Percentiles rank a stretch among this genome's conserved stretches.
Conservation (phyloP, 116 monocot genomes). For the Iris pallida region DNA sequence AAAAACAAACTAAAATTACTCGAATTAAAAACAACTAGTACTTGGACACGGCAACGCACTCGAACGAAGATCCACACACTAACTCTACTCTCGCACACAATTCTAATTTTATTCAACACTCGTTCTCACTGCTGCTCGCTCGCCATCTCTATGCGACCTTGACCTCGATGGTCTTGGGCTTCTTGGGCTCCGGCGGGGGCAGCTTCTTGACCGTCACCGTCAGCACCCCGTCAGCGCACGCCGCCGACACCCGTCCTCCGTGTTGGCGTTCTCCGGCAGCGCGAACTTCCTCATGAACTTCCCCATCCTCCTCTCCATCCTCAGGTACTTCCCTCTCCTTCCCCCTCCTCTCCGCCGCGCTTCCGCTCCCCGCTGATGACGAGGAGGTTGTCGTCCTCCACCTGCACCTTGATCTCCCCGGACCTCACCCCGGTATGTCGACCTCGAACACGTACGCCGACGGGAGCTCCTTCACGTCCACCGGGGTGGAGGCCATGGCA, state of each 20-base stretch:
- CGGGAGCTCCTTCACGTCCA: conserved; percentile 56
- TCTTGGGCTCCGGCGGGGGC: conserved; percentile 12
- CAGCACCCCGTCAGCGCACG: conserved; percentile 25
- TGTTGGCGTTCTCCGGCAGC: conserved; percentile 28
- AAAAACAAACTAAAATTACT: too few relatives aligned
- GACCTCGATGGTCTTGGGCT: conserved; percentile 12
- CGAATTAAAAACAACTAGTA: too few relatives aligned
- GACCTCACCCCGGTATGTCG: conserved; percentile 53
- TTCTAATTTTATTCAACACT: too few relatives aligned
- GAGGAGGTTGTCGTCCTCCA: conserved; percentile 52
- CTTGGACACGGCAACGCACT: too few relatives aligned
- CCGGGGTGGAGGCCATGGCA: conserved; percentile 51
- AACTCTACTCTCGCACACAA: too few relatives aligned
- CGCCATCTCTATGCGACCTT: neutral
- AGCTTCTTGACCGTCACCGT: conserved; percentile 26
- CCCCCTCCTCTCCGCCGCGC: conserved; percentile 10
- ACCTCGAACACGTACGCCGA: conserved; percentile 33
- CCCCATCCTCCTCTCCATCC: conserved; percentile 35
- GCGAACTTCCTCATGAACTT: conserved; percentile 36
- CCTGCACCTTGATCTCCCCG: conserved; percentile 51
- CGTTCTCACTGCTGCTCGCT: too few relatives aligned
- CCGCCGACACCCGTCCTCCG: conserved; percentile 23
- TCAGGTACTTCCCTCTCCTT: conserved; percentile 23
- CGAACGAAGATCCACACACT: too few relatives aligned
- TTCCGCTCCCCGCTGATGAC: conserved; percentile 49